Conservation (phyloP, 805 yeast genomes). For the Kuraishia cidri region DNA sequence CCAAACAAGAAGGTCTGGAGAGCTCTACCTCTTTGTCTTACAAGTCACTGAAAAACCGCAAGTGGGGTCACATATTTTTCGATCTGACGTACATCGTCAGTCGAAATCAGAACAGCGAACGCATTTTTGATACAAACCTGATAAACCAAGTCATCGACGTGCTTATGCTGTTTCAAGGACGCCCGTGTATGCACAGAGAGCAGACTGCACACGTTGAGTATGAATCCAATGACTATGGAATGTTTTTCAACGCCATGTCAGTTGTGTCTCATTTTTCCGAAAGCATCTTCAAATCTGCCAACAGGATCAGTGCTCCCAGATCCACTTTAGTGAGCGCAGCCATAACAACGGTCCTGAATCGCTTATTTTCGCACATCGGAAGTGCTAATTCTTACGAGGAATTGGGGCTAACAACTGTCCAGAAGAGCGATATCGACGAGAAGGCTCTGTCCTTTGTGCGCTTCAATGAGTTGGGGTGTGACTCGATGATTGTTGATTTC, state of each 20-base stretch:
- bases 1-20: conserved; percentile 31
- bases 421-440: too few relatives aligned
- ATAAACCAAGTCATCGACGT: conserved; percentile 58
- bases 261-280: conserved; percentile 58
- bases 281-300: conserved; percentile 36
- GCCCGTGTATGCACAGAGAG: conserved; percentile 68
- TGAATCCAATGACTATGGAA: conserved; percentile 77
- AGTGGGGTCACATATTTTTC: conserved; percentile 71
- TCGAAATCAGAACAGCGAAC: conserved; percentile 48
- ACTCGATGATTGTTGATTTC: conserved; percentile 21
- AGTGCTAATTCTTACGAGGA: too few relatives aligned
- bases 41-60: conserved; percentile 49
- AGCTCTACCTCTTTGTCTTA: conserved; percentile 26
- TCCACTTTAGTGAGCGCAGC: too few relatives aligned
- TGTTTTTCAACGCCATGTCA: conserved; percentile 59
- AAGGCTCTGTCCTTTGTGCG: too few relatives aligned
- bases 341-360: too few relatives aligned
- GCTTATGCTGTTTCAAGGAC: conserved; percentile 64
- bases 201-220: conserved; percentile 79
- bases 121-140: conserved; percentile 35
- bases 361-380: too few relatives aligned
- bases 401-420: too few relatives aligned
- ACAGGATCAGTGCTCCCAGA: conserved; percentile 12
- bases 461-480: too few relatives aligned
- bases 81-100: conserved; percentile 74